Base-by-base conservation (phyloP, 148 eudicot species). In the Camellia sinensis region DNA sequence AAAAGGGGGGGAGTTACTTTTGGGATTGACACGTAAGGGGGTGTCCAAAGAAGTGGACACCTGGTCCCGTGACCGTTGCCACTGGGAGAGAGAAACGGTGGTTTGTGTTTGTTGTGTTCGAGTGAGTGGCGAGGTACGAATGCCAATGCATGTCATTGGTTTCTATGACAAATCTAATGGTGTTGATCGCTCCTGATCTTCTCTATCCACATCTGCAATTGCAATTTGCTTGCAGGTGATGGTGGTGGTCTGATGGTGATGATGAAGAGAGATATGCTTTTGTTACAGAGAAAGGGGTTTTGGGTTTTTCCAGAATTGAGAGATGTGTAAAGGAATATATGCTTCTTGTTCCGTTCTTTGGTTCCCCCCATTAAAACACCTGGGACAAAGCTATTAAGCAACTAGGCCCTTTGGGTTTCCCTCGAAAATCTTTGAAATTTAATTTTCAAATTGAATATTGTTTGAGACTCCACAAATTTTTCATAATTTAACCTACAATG, bases 1-100 rank as follows among this genome's bases (percentile, higher is more conserved):
- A 54, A 19, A 54, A 18, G 8, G 63, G 66, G 83, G 73, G 66
- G 59, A 63, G 79, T 43, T 59, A 56, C 71, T 18, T 50, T 37
- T 69, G 83, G 9, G 22, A 63, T 45, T 61, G 86, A 75, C 83
- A 71, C 80, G 22, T 78, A 66, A 77, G 82, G 29, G 37, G 65
- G 74, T 14, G 57, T 7, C 5, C 29, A 62, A 65, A 44, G 44
- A 57, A 43, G 71, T 3, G 54, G 72, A 83, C 86, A 78, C 88
- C 82, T 83, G 85, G 81, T 41, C n/a, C n/a, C 3, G 43, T 46
- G 12, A 41, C 14, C 10, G 50, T n/a, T 66, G 43, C 63, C 2
- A 43, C 44, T 6, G n/a, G 3, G 66, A 43, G 57, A 79, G n/a
- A 7, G 66, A 43, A 69, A 79, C 61, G 64, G 57, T 13, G 43